Evolutionary conservation across 2,329 filamentous ascomycete species (phyloP).

Genomic region (Trichoderma atroviride): DNA sequence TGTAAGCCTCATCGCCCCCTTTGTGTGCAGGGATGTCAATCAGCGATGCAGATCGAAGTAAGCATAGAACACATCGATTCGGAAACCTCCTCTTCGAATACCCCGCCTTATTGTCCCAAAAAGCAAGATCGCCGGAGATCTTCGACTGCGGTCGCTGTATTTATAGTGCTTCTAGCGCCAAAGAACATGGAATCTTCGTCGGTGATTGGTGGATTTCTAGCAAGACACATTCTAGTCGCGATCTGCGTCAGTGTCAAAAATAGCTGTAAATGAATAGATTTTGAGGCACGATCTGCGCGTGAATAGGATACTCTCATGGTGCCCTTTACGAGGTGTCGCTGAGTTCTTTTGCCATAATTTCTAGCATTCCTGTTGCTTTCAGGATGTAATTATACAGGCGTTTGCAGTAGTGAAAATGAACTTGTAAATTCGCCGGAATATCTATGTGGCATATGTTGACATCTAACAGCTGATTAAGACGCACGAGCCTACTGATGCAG

Average conservation of each 20-base stretch:
- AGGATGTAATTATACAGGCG: not conserved
- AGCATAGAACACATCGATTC: not conserved
- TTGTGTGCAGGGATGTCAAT: not conserved
- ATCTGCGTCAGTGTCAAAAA: not conserved
- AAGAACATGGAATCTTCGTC: not conserved
- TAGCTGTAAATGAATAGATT: not conserved
- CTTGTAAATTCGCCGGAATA: not conserved
- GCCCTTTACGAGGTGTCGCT: not conserved
- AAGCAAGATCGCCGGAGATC: conserved; percentile 14
- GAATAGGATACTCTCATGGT: not conserved
- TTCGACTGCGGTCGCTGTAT: conserved; percentile 2
- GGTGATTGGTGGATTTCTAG: not conserved
- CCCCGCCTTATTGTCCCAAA: not conserved
- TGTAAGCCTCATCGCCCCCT: not conserved
- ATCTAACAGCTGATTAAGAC: not conserved
- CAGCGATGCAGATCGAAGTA: conserved; percentile 11
- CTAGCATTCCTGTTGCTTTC: not conserved
- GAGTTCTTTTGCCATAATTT: not conserved
- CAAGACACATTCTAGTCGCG: not conserved
- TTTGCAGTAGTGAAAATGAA: not conserved
- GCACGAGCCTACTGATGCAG: not conserved
- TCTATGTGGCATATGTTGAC: not conserved
- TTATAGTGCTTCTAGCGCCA: not conserved
- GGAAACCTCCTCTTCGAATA: not conserved
- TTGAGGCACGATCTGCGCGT: not conserved